A percentile compares a stretch with the other conserved stretches of the same genome.
Conservation (phyloP, 2,329 filamentous ascomycete genomes). For the Fusarium fujikuroi region DNA sequence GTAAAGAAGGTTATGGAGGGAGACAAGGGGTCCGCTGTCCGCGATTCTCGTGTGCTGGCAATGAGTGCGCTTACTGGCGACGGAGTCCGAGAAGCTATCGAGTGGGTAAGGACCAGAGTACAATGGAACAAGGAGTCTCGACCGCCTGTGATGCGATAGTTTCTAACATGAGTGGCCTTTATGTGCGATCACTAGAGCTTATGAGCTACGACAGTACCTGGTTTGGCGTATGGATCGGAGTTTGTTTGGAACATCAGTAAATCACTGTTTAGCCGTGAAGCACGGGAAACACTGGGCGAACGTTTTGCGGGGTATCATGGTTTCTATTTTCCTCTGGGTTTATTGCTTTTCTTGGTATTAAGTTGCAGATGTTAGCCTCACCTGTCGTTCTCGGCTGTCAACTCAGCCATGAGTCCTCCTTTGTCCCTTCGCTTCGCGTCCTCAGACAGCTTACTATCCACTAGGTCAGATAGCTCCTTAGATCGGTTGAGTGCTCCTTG, state of each 20-base stretch:
- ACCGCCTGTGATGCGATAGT: slow-evolving; percentile 90
- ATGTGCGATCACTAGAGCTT: slow-evolving; percentile 19
- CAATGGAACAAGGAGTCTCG: slow-evolving; percentile 96
- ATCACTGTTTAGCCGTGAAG: slow-evolving; percentile 26
- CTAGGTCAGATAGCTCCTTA: slow-evolving; percentile 78
- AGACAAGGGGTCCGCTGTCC: slow-evolving; percentile 84
- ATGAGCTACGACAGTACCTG: slow-evolving; percentile 31
- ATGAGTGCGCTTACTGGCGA: slow-evolving; percentile 89
- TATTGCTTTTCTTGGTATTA: slow-evolving; percentile 26
- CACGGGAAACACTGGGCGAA: slow-evolving; percentile 25
- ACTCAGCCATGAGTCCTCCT: slow-evolving; percentile 80
- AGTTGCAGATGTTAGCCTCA: slow-evolving; percentile 36
- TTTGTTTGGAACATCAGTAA: slow-evolving; percentile 24
- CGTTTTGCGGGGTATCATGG: slow-evolving; percentile 45
- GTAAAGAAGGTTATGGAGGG: slow-evolving; percentile 97
- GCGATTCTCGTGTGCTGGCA: slow-evolving; percentile 90
- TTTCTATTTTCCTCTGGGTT: slow-evolving; percentile 39
- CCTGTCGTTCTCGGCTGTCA: slow-evolving; percentile 86
- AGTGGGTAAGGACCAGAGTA: slow-evolving; percentile 91
- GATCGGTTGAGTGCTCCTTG: slow-evolving; percentile 80
- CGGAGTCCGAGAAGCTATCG: slow-evolving; percentile 93
- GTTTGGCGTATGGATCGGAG: slow-evolving; percentile 36
- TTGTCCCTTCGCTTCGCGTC: slow-evolving; percentile 82
- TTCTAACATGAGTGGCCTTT: neutral
- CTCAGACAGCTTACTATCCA: slow-evolving; percentile 78